Conservation (phyloP, 345 rosid genomes). For the Theobroma cacao region DNA sequence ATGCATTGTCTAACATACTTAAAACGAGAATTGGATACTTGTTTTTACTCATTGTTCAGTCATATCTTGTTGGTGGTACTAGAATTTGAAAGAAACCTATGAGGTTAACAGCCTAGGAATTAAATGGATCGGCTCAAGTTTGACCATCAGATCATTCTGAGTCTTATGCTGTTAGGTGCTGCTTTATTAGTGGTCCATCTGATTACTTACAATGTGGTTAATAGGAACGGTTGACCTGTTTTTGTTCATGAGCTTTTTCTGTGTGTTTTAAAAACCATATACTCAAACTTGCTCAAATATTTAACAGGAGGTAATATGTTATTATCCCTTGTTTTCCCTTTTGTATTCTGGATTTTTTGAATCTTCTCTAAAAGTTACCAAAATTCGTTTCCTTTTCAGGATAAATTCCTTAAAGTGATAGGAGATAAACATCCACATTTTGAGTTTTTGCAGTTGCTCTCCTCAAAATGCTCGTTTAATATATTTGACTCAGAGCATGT, state of each 20-base stretch:
- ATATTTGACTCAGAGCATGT: constrained; percentile 75
- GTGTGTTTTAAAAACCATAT: neutral
- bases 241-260: neutral
- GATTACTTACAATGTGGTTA: constrained; percentile 2
- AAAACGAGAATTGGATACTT: neutral
- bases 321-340: neutral
- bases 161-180: neutral
- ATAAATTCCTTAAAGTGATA: constrained; percentile 57
- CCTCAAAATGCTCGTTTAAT: constrained; percentile 65
- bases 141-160: neutral
- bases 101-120: neutral
- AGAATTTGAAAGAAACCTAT: neutral
- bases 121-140: neutral
- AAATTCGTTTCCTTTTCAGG: constrained; percentile 42
- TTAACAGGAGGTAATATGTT: neutral
- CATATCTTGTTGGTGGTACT: neutral
- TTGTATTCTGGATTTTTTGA: neutral
- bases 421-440: constrained; percentile 66
- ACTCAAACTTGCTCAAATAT: neutral
- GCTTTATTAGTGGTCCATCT: neutral
- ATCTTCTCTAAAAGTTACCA: neutral
- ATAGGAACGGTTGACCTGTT: neutral
- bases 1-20: neutral
- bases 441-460: constrained; percentile 64
- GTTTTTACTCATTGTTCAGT: neutral